Percentiles rank a stretch among this genome's conserved stretches.
Evolutionary conservation across 2,329 filamentous ascomycete genomes (phyloP).

Genomic region (Fusarium miscanthi): DNA sequence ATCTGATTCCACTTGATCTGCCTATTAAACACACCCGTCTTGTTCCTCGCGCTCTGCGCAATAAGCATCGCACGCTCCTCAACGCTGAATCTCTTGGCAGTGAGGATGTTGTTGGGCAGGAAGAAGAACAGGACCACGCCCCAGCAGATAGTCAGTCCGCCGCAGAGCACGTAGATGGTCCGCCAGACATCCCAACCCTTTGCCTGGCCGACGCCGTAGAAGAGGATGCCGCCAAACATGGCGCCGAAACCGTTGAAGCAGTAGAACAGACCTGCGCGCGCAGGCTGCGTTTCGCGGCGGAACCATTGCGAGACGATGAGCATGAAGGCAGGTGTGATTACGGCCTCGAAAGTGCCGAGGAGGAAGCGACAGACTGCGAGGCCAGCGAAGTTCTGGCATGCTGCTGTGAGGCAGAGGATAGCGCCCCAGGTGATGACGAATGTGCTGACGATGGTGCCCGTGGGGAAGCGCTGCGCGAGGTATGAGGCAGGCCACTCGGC

Average conservation of each 20-base stretch:
- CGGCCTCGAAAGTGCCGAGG: constrained; percentile 60
- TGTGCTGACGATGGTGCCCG: constrained; percentile 49
- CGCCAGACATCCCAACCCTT: constrained; percentile 59
- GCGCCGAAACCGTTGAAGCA: constrained; percentile 58
- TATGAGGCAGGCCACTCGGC: constrained; percentile 55
- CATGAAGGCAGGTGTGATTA: constrained; percentile 63
- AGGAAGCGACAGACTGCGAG: constrained; percentile 60
- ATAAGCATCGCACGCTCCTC: constrained; percentile 61
- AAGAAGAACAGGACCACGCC: constrained; percentile 56
- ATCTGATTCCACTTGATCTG: constrained; percentile 63
- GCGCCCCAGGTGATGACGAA: constrained; percentile 52
- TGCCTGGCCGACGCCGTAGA: constrained; percentile 66
- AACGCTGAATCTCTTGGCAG: constrained; percentile 43
- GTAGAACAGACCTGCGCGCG: constrained; percentile 56
- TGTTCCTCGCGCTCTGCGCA: constrained; percentile 67
- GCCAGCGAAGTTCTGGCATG: constrained; percentile 55
- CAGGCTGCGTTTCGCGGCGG: constrained; percentile 57
- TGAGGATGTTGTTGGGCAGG: constrained; percentile 61
- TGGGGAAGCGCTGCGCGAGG: constrained; percentile 50
- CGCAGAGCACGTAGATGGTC: constrained; percentile 65
- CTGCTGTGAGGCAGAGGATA: constrained; percentile 59
- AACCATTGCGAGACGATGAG: constrained; percentile 64
- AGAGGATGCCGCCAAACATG: constrained; percentile 59
- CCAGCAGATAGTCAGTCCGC: constrained; percentile 61
- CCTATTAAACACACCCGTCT: constrained; percentile 60